A percentile compares a stretch with the other conserved stretches of the same genome.
These are phyloP conservation scores for Penicillium chermesinum DNA, from an alignment of 495 filamentous ascomycete species.

Conservation along the genomic window DNA sequence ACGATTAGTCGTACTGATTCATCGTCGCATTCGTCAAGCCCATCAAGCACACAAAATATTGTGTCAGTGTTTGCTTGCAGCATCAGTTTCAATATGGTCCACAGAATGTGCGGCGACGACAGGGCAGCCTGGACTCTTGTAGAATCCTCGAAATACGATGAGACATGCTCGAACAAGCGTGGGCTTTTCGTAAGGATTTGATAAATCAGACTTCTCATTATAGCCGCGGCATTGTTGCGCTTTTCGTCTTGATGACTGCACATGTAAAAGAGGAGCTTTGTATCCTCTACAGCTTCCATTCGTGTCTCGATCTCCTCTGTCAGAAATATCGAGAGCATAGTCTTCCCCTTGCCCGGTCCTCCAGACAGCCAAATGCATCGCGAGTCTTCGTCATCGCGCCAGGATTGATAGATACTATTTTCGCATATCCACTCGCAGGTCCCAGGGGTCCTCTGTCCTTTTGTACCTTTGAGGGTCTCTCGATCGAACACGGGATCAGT, in stretches of 20 bases:
- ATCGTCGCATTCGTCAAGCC: neutral
- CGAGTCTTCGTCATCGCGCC: neutral
- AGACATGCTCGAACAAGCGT: neutral
- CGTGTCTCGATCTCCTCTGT: neutral
- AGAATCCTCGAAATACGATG: neutral
- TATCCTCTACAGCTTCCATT: neutral
- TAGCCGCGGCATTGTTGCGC: neutral
- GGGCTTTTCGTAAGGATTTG: slow-evolving; percentile 1
- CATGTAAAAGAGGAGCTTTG: neutral
- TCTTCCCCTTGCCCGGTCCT: neutral
- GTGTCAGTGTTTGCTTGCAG: neutral
- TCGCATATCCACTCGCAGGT: neutral
- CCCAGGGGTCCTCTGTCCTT: neutral
- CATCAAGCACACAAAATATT: neutral
- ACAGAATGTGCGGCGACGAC: neutral
- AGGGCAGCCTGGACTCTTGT: neutral
- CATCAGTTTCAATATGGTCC: neutral
- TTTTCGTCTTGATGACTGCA: neutral
- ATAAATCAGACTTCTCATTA: neutral
- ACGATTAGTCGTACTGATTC: neutral
- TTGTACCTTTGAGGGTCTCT: neutral
- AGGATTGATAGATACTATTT: neutral
- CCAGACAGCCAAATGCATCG: neutral
- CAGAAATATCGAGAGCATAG: neutral
- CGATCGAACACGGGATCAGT: neutral